Percentiles rank a stretch among this genome's conserved stretches.
Evolutionary conservation across 371 early-diverging fungal genomes (phyloP).

Genomic region (Mortierella sp.): DNA sequence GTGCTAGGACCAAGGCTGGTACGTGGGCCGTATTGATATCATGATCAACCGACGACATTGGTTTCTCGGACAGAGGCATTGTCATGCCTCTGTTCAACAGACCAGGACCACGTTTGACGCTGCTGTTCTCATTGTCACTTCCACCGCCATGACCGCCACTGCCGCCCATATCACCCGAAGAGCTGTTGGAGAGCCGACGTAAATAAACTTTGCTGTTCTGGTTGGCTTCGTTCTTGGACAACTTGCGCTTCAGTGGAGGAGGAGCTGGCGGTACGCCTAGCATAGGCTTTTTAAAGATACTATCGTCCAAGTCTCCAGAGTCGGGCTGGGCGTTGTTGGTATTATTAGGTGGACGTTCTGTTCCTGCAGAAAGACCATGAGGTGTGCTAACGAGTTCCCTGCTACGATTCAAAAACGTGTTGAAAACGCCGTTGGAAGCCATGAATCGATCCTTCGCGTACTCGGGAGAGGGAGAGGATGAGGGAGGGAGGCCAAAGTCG

Average conservation of each 20-base stretch:
- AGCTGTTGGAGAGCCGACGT: conserved; percentile 28
- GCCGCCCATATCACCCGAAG: neutral
- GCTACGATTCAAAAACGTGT: neutral
- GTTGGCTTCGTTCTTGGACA: conserved; percentile 23
- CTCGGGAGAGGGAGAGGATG: neutral
- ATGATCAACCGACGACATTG: conserved; percentile 17
- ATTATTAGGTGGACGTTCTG: neutral
- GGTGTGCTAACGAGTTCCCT: conserved; percentile 9
- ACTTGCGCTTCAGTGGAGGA: conserved; percentile 28
- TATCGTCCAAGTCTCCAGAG: conserved; percentile 11
- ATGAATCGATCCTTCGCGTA: conserved; percentile 3
- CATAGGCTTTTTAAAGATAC: conserved; percentile 16
- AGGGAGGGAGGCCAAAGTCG: neutral
- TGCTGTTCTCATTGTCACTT: conserved; percentile 9
- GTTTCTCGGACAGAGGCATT: conserved; percentile 10
- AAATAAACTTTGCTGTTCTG: conserved; percentile 30
- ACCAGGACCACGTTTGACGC: neutral
- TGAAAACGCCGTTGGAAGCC: neutral
- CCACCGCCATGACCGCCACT: neutral
- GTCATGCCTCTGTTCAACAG: neutral
- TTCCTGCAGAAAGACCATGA: neutral
- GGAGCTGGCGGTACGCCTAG: conserved; percentile 7
- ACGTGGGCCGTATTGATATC: conserved; percentile 19
- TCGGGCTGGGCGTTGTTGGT: neutral
- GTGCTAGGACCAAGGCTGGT: conserved; percentile 28